These are phyloP conservation scores for Blattamonas nauphoetae DNA, from an alignment of 78 protist species.

Conservation along the genomic window DNA sequence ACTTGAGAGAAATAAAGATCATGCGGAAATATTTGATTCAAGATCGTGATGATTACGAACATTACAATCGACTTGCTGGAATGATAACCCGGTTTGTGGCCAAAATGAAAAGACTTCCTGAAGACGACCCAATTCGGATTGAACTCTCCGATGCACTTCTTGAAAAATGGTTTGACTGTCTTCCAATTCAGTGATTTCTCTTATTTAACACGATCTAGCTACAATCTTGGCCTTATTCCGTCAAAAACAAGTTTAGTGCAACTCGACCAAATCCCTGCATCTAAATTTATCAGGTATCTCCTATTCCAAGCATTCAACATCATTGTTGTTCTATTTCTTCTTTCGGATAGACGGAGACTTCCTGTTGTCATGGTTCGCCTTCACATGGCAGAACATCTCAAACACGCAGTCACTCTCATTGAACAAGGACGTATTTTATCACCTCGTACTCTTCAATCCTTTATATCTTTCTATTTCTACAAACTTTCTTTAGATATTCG, in stretches of 20 bases:
- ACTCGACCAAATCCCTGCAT: conserved; percentile 1
- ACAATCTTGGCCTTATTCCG: conserved; percentile 21
- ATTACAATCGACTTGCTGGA: conserved; percentile 37
- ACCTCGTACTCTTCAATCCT: not conserved
- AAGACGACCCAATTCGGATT: conserved; percentile 39
- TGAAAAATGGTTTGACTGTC: conserved; percentile 43
- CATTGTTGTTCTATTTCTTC: not conserved
- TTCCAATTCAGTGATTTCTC: not conserved
- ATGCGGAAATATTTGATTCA: conserved; percentile 48
- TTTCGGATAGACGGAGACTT: conserved; percentile 27
- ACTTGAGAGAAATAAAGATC: conserved; percentile 46
- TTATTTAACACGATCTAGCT: not conserved
- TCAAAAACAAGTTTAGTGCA: conserved; percentile 7
- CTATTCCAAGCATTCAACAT: not conserved
- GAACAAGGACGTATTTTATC: conserved; percentile 44
- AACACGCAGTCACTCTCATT: conserved; percentile 35
- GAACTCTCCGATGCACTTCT: conserved; percentile 44
- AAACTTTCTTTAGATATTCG: conserved; percentile 31
- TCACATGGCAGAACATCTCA: conserved; percentile 54
- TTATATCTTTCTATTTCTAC: not conserved
- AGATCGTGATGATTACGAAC: conserved; percentile 62
- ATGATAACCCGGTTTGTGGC: conserved; percentile 9
- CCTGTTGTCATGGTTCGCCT: conserved; percentile 57
- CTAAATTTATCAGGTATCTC: conserved; percentile 12
- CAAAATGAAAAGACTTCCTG: conserved; percentile 23